A percentile compares a stretch with the other conserved stretches of the same genome.
Evolutionary conservation across 2,329 filamentous ascomycete genomes (phyloP).

Genomic region (Aureobasidium sp.): DNA sequence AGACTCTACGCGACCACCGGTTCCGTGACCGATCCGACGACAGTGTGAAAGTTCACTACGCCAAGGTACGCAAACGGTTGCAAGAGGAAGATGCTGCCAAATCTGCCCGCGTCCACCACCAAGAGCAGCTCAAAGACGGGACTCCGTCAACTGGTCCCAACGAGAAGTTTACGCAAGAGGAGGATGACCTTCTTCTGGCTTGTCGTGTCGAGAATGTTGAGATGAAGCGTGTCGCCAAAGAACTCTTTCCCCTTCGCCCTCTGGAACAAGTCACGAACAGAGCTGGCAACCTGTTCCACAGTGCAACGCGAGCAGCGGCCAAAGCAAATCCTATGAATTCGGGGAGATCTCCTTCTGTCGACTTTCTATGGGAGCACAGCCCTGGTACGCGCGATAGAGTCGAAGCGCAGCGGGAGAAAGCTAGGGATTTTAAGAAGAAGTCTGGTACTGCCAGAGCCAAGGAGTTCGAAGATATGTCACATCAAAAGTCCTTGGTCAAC

Average conservation of each 20-base stretch:
- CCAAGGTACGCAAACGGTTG: not conserved
- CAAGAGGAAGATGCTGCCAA: not conserved
- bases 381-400: not conserved
- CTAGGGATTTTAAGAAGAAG: not conserved
- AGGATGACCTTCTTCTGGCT: slow-evolving; percentile 16
- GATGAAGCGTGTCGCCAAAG: slow-evolving; percentile 15
- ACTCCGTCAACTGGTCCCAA: not conserved
- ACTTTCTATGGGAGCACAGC: not conserved
- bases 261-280: slow-evolving; percentile 1
- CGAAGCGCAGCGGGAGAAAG: not conserved
- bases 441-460: not conserved
- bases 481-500: not conserved
- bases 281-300: slow-evolving; percentile 9
- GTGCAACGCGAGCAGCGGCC: not conserved
- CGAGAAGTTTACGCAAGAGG: slow-evolving; percentile 12
- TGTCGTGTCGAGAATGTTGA: slow-evolving; percentile 13
- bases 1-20: slow-evolving; percentile 1
- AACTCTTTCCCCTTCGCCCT: slow-evolving; percentile 13
- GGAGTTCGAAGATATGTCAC: not conserved
- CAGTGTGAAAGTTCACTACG: slow-evolving; percentile 3
- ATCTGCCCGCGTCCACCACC: not conserved
- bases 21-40: slow-evolving; percentile 5
- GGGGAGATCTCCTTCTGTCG: not conserved
- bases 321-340: not conserved
- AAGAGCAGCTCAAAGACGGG: slow-evolving; percentile 4